Base-by-base conservation (phyloP, 169 alveolate species). In the Eimeria necatrix region DNA sequence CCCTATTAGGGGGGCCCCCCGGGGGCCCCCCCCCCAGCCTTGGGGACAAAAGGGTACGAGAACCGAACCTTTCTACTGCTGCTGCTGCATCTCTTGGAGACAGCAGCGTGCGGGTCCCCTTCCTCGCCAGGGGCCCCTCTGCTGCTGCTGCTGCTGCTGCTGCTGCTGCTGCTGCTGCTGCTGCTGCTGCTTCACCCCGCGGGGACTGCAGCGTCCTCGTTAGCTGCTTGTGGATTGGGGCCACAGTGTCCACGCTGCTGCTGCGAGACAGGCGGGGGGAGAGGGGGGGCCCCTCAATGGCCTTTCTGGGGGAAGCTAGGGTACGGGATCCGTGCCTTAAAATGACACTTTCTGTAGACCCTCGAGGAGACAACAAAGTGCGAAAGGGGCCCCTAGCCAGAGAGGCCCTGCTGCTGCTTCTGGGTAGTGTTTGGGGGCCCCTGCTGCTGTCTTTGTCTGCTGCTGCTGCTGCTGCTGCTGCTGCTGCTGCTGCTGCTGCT, bases 21-120 rank as follows among this genome's bases (percentile, higher is more conserved):
- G 64, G 64, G 64, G 64, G 20, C 64, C 64, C 64, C 14, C 14
- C 64, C 8, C 8, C 8, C 64, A 9, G 81, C 10, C 81, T 26
- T 9, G 81, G 81, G 12, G 81, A 71, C 81, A 18, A 20, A 4
- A 71, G 81, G 53, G 81, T 24, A 71, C 81, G 81, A 20, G 81
- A 71, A 7, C 81, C 51, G 12, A 48, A 32, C 10, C 53, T 3
- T 5, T 61, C 32, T 10, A 24, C 48, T 16, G 18, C 16, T 3
- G 64, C 64, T 14, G 16, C 4, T 4, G 81, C 81, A n/a, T 71
- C 81, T 71, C 81, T 6, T 4, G 81, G 81, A 71, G 81, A 71
- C 51, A 71, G 46, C 7, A 71, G 81, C 14, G 81, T 71, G 7
- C 81, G 81, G 14, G 81, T 24, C 53, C 22, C 81, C 51, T n/a